Percentiles rank a stretch among this genome's conserved stretches.
Evolutionary conservation across 108 stramenopile species (phyloP).

Genomic region (Chaetoceros muelleri): DNA sequence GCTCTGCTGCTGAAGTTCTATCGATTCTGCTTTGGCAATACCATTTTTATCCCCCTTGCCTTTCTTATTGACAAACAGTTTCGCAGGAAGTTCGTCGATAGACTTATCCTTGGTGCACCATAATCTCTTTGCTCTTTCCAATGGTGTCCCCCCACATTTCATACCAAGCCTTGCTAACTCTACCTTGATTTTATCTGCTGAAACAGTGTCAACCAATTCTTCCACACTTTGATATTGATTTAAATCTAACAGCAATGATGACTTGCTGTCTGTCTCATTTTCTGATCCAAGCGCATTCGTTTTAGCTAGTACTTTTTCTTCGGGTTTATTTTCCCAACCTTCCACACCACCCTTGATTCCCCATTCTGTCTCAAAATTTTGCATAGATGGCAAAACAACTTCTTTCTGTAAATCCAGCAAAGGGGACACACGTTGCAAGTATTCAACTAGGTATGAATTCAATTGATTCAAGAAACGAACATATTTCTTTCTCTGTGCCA

Average conservation of each 20-base stretch:
- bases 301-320: constrained; percentile 17
- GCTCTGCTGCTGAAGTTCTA: constrained; percentile 3
- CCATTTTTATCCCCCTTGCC: constrained; percentile 3
- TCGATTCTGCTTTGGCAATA: constrained; percentile 3
- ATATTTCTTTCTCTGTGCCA: constrained; percentile 69
- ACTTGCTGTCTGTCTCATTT: constrained; percentile 3
- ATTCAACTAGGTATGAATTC: constrained; percentile 52
- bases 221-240: constrained; percentile 37
- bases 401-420: constrained; percentile 43
- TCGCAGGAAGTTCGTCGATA: constrained; percentile 72
- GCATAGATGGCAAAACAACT: constrained; percentile 29
- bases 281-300: constrained; percentile 3
- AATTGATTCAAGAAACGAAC: constrained; percentile 45
- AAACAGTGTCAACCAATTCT: constrained; percentile 56
- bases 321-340: constrained; percentile 55
- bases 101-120: constrained; percentile 82
- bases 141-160: constrained; percentile 91
- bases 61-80: constrained; percentile 55
- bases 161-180: constrained; percentile 82
- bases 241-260: constrained; percentile 33
- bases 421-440: constrained; percentile 54
- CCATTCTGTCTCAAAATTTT: constrained; percentile 49
- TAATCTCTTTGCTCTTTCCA: constrained; percentile 84
- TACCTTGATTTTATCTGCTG: constrained; percentile 74
- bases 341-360: constrained; percentile 35